Base-by-base conservation (phyloP, 495 filamentous ascomycete genomes). In the Hypoxylon crocopeplum region DNA sequence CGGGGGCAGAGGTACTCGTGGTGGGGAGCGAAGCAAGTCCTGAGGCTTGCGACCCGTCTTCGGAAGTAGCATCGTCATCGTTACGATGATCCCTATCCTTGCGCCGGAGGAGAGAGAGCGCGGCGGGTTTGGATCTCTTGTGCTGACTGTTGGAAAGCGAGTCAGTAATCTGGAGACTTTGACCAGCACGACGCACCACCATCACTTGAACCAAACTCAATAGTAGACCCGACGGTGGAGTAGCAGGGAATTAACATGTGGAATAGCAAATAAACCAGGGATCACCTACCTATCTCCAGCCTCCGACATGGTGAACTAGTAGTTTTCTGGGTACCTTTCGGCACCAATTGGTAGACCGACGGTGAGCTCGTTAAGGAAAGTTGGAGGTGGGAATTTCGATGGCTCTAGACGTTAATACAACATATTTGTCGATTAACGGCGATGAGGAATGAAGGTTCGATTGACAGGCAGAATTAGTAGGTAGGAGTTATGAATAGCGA, bases 91-190 rank as follows among this genome's bases (percentile, higher is more conserved):
- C 75, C 41, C 53, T 67, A 25, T 64, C 58, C 40, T 74, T 77
- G 21, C 80, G 74, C 29, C 77, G 73, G 15, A 85, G 71, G 5
- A 81, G 61, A 30, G 79, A 80, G 17, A 82, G 69, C 24, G 76
- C 74, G 7, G 77, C 71, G 16, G 80, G 83, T 60, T 81, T 83
- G 37, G 76, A 77, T 54, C 81, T 77, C 69, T 77, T 80, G 62
- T 85, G 81, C 34, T 66, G 66, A 56, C 75, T 81, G 53, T 10
- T 34, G 15, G 13, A 21, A 22, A 52, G 25, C 50, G 41, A 63
- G 60, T 63, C 42, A 63, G 59, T 45, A 21, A 36, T 48, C 41
- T 42, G 36, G 10, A 8, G 48, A 19, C 32, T 10, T 17, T 44
- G n/a, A n/a, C n/a, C n/a, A n/a, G n/a, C n/a, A n/a, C 32, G n/a